Base-by-base conservation (phyloP, 768 basidiomycete genomes). In the Pulveroboletus ravenelii region DNA sequence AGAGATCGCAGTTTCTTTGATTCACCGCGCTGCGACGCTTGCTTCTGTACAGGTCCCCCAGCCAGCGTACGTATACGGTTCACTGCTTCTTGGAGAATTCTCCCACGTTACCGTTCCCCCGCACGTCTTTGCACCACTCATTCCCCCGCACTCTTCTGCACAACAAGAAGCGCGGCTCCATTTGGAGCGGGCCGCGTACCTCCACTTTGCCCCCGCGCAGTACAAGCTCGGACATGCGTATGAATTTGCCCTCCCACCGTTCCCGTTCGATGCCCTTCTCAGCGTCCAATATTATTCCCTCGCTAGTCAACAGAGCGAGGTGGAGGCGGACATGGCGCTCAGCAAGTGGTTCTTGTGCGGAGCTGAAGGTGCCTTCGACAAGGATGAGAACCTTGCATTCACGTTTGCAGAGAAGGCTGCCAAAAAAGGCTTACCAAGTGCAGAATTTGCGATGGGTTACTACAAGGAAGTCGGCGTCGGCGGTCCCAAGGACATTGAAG, bases 271-370 rank as follows among this genome's bases (percentile, higher is more conserved):
- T 62, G 83, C 95, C 0, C 74, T 95, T 15, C 72, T 95, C 34
- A 87, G 84, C 47, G 93, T 98, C 18, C 90, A 94, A 64, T 97
- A 91, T 64, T 97, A 97, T 68, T 77, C 74, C 8, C 73, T 88
- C 12, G 91, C 89, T 0, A 85, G 82, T 50, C 86, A 94, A 68
- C 81, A 87, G 52, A 89, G 90, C 31, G 91, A 96, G 67, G 76
- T 79, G 20, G 93, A 97, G 65, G 95, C 95, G 0, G 93, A 98
- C 64, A 94, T 97, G 93, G 94, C 93, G 3, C 77, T 97, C 47
- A 85, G 82, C 67, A 97, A 96, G 70, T 98, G 95, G 94, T 97
- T 96, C 74, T 71, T 98, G 43, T 94, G 93, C 63, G 94, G 94
- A 4, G 83, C 85, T 0, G 76, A 78, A 32, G 79, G 79, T 8